Conservation (phyloP, 768 basidiomycete genomes). For the Boletus rufocinnamomeus region DNA sequence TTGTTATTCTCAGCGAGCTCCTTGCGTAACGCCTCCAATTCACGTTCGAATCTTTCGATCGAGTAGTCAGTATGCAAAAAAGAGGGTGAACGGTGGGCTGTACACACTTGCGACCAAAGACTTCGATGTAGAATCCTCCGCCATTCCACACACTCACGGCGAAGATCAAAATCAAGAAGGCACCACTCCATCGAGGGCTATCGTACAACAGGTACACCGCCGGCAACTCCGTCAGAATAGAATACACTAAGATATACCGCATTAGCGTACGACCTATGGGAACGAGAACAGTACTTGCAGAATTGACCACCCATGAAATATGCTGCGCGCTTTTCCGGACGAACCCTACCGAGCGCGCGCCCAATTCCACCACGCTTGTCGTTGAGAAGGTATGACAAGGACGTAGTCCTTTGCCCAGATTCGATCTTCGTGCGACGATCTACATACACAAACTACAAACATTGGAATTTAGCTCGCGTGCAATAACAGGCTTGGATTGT, state of each 20-base stretch:
- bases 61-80: slow-evolving; percentile 9
- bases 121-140: slow-evolving; percentile 94
- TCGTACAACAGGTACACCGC: slow-evolving; percentile 84
- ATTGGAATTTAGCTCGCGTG: slow-evolving; percentile 1
- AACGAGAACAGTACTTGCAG: slow-evolving; percentile 43
- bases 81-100: slow-evolving; percentile 1
- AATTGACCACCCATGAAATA: slow-evolving; percentile 88
- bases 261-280: slow-evolving; percentile 2
- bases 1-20: slow-evolving; percentile 75
- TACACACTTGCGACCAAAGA: slow-evolving; percentile 92
- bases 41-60: slow-evolving; percentile 77
- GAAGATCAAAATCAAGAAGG: slow-evolving; percentile 80
- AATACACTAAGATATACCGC: slow-evolving; percentile 58
- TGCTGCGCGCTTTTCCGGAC: slow-evolving; percentile 60
- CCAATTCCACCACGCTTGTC: slow-evolving; percentile 88
- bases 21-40: slow-evolving; percentile 86
- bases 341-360: slow-evolving; percentile 59
- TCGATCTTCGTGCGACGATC: slow-evolving; percentile 88
- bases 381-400: slow-evolving; percentile 84
- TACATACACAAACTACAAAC: slow-evolving; percentile 73
- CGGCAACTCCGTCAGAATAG: slow-evolving; percentile 82
- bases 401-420: slow-evolving; percentile 89
- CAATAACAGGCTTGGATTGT: neutral
- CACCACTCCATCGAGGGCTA: slow-evolving; percentile 72
- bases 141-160: slow-evolving; percentile 94